Evolutionary conservation across 805 yeast species (phyloP), one percentile per base, ranked within the genome.

Genomic region (Kodamaea sagamina): DNA sequence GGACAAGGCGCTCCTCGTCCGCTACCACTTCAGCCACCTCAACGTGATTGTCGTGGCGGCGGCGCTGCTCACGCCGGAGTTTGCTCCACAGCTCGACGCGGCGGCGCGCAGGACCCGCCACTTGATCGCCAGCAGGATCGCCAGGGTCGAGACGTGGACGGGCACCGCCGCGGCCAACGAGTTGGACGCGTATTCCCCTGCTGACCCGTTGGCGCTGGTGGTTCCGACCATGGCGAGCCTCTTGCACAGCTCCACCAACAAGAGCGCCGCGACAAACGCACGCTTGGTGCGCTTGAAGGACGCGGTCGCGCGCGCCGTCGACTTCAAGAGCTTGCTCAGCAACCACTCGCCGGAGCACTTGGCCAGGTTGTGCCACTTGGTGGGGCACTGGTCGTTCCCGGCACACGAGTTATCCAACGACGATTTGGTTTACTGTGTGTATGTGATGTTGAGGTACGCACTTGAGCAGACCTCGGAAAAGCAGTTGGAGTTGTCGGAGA

Each of bases 341-440:
- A 47, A 60, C 32, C 50, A 58, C 47, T 38, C 57, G 3, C 55
- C 52, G 4, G 39, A 38, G 3, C 66, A 62, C 44, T 53, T 65
- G 34, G 45, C 58, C 26, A 54, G 50, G 27, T 51, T 69, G 22
- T 59, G 71, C 44, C 68, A 70, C 47, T 59, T 77, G 37, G 71
- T 79, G 12, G 77, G 80, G 27, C 71, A 70, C 49, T 84, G 90
- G 89, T 74, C 77, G 41, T 86, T 86, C 57, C 82, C 83, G 15
- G 86, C 90, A 2, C 88, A 82, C 57, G 77, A 76, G 51, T 66
- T 82, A 40, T 54, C 76, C 6, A 74, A 75, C 54, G 88, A 85
- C 59, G 93, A 86, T 59, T 73, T 85, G 48, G 65, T 81, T 4
- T 77, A 75, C 54, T 77, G 84, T 53, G 84, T 80, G 3, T 78